Evolutionary conservation across 2,329 filamentous ascomycete species (phyloP).

Genomic region (Periconia sp.): DNA sequence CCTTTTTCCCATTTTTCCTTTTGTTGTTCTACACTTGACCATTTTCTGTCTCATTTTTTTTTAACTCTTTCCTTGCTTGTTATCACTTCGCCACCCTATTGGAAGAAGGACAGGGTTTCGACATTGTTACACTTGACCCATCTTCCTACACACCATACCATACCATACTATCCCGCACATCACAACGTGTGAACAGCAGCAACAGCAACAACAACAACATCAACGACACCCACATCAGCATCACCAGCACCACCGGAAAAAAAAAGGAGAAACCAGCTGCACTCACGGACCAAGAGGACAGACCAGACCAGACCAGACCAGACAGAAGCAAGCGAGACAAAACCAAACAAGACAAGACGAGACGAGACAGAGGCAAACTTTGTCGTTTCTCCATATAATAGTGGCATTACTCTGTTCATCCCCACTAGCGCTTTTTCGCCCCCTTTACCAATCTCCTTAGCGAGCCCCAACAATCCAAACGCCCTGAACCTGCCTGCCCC

Average conservation of each 20-base stretch:
- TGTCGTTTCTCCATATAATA: background rate
- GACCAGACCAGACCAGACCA: background rate
- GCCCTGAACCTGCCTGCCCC: too few species aligned
- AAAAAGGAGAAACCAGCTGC: background rate
- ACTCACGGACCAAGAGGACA: background rate
- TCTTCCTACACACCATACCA: too few species aligned
- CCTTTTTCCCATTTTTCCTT: background rate
- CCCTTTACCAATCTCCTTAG: background rate
- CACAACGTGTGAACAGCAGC: too few species aligned
- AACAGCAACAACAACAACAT: too few species aligned
- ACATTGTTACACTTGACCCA: too few species aligned
- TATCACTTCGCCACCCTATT: background rate
- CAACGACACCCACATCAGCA: too few species aligned
- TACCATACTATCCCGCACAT: too few species aligned
- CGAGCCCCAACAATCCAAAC: slow-evolving; percentile 5
- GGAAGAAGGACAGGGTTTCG: background rate
- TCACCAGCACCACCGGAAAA: too few species aligned
- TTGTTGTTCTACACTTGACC: background rate
- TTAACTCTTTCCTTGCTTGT: background rate
- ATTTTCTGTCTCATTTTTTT: background rate
- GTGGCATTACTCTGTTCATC: background rate
- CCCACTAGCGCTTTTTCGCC: background rate
- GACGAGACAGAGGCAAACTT: background rate
- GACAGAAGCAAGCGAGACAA: background rate
- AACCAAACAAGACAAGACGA: background rate